Conservation (phyloP, 1,284 basidiomycete species). For the Ganoderma boninense region DNA sequence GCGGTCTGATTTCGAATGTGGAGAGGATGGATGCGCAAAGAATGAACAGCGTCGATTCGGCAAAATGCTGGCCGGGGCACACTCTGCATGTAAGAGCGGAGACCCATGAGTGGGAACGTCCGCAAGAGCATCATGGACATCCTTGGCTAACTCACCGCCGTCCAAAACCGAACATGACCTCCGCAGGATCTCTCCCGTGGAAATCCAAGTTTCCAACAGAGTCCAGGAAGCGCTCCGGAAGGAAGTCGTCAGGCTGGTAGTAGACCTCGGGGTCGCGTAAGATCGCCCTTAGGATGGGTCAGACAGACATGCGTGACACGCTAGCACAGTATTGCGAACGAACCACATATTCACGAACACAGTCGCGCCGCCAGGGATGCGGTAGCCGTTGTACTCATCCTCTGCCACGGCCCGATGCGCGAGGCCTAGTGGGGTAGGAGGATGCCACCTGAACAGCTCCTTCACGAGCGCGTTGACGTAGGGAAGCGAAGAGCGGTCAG, state of each 20-base stretch:
- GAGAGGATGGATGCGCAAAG: conserved; percentile 19
- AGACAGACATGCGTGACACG: not conserved
- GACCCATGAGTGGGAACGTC: too few species aligned
- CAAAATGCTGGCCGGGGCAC: conserved; percentile 23
- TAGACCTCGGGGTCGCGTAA: conserved; percentile 31
- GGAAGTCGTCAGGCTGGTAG: conserved; percentile 20
- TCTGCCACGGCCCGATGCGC: conserved; percentile 24
- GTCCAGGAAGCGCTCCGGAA: conserved; percentile 8
- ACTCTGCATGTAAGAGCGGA: conserved; percentile 6
- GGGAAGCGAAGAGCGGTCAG: conserved; percentile 38
- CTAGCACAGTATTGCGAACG: not conserved
- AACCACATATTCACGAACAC: conserved; percentile 28
- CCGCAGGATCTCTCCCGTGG: not conserved
- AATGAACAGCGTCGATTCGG: conserved; percentile 22
- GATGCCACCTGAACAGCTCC: conserved; percentile 45
- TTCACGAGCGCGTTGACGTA: conserved; percentile 43
- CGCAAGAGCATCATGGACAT: too few species aligned
- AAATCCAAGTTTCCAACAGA: not conserved
- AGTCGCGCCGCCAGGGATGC: conserved; percentile 23
- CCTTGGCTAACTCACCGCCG: conserved; percentile 6
- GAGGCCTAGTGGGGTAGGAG: conserved; percentile 29
- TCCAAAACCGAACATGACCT: conserved; percentile 19
- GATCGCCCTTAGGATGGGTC: conserved; percentile 23
- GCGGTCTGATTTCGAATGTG: conserved; percentile 15
- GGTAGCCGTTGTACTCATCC: conserved; percentile 23